Conservation (phyloP, 116 monocot species). For the Iris pallida region DNA sequence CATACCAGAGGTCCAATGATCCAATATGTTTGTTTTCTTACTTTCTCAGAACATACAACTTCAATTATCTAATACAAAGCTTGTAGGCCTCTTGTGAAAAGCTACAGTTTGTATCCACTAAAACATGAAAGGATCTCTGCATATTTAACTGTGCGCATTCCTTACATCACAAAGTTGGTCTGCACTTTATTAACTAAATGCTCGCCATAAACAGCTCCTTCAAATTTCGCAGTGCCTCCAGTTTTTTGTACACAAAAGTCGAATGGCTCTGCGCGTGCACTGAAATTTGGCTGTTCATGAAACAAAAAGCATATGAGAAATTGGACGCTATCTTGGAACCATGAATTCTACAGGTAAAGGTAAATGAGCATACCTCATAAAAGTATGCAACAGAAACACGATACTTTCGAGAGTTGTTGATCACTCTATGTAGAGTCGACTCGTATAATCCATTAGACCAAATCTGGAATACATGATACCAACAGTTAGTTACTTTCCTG, state of each 20-base stretch:
- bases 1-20: too few relatives aligned
- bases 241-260: slow-evolving; percentile 54
- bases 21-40: too few relatives aligned
- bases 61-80: too few relatives aligned
- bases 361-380: slow-evolving; percentile 53
- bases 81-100: too few relatives aligned
- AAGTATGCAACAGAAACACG: slow-evolving; percentile 81
- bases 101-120: too few relatives aligned
- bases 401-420: slow-evolving; percentile 69
- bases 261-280: slow-evolving; percentile 53
- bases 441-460: slow-evolving; percentile 81
- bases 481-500: background rate
- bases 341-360: background rate
- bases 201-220: slow-evolving; percentile 74
- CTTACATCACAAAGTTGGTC: slow-evolving; percentile 62
- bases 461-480: slow-evolving; percentile 33
- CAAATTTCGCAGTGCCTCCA: slow-evolving; percentile 42
- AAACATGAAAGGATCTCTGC: too few relatives aligned
- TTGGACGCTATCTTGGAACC: too few relatives aligned
- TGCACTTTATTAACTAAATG: slow-evolving; percentile 76
- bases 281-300: slow-evolving; percentile 67
- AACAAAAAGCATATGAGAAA: background rate
- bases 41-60: too few relatives aligned
- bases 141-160: background rate
- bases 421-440: slow-evolving; percentile 80